phyloP scores from a whole-genome alignment of 2,329 filamentous ascomycete species.

The Colletotrichum sp. region DNA sequence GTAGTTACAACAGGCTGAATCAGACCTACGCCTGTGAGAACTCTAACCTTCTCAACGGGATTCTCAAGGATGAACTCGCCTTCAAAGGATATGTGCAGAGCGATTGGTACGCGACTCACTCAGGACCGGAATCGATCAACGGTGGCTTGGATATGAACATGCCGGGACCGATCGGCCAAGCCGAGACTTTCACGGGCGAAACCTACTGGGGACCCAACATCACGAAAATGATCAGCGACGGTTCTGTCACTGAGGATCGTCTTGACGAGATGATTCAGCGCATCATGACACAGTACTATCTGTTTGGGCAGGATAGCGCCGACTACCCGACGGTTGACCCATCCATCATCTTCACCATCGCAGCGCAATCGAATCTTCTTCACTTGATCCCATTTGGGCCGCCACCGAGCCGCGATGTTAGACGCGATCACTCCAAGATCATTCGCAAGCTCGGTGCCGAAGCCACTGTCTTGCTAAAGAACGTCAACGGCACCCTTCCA shows the following conservation, averaged over 20 bases:
- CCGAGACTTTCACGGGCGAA: conserved; percentile 52
- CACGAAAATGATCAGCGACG: conserved; percentile 61
- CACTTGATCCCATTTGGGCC: conserved; percentile 25
- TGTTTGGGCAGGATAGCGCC: conserved; percentile 53
- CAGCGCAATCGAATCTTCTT: conserved; percentile 5
- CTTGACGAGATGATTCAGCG: conserved; percentile 72
- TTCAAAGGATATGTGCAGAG: conserved; percentile 66
- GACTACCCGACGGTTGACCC: conserved; percentile 46
- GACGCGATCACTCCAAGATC: conserved; percentile 63
- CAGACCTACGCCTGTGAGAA: conserved; percentile 73
- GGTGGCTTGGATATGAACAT: conserved; percentile 83
- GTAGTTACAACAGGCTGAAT: conserved; percentile 76
- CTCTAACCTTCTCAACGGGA: conserved; percentile 60
- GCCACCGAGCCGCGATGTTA: conserved; percentile 59
- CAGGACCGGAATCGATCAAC: conserved; percentile 69
- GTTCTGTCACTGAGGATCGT: conserved; percentile 61
- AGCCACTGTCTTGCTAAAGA: conserved; percentile 72
- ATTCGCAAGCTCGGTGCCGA: conserved; percentile 60
- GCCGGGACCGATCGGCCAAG: conserved; percentile 63
- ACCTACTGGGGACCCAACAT: conserved; percentile 64
- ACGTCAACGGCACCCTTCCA: conserved; percentile 61
- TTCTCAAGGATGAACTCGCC: conserved; percentile 76
- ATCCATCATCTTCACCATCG: conserved; percentile 1
- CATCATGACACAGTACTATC: conserved; percentile 68
- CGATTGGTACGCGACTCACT: conserved; percentile 82